These are phyloP conservation scores for Primulina huaijiensis DNA, from an alignment of 257 asterid species.

Conservation along the genomic window DNA sequence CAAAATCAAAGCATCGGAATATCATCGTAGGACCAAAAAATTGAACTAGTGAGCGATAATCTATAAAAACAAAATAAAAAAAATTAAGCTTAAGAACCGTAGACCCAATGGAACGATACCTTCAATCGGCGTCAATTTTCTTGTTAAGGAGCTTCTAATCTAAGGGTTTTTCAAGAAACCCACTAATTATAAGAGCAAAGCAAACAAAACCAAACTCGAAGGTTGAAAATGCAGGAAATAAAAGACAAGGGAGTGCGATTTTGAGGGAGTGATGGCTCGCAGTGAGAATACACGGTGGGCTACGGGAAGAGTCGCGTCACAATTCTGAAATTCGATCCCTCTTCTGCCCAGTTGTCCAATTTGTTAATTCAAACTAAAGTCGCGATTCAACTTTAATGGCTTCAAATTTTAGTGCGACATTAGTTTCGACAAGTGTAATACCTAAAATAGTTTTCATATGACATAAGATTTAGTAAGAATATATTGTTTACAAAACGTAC, in stretches of 20 bases:
- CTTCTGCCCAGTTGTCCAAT: too few species aligned
- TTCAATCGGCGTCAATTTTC: constrained; percentile 13
- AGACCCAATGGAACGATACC: constrained; percentile 24
- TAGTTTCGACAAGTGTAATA: too few species aligned
- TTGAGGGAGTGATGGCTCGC: constrained; percentile 10
- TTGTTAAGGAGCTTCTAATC: constrained; percentile 20
- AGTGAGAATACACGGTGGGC: too few species aligned
- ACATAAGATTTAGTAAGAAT: too few species aligned
- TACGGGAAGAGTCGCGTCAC: too few species aligned
- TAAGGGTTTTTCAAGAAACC: constrained; percentile 14
- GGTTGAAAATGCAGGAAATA: constrained; percentile 18
- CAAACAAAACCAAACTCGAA: constrained; percentile 9
- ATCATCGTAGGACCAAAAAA: constrained; percentile 19
- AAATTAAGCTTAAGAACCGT: constrained; percentile 10
- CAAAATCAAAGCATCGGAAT: constrained; percentile 15
- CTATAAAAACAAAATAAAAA: constrained; percentile 8
- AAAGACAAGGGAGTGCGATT: constrained; percentile 2
- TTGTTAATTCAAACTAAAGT: too few species aligned
- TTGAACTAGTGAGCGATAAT: constrained; percentile 13
- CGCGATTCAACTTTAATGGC: too few species aligned
- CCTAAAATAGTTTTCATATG: too few species aligned
- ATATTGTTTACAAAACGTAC: too few species aligned
- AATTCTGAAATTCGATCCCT: too few species aligned
- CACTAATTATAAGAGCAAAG: not conserved
- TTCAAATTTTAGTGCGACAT: too few species aligned